These are phyloP conservation scores for Mrakia gelida DNA, from an alignment of 768 basidiomycete genomes.

Conservation along the genomic window DNA sequence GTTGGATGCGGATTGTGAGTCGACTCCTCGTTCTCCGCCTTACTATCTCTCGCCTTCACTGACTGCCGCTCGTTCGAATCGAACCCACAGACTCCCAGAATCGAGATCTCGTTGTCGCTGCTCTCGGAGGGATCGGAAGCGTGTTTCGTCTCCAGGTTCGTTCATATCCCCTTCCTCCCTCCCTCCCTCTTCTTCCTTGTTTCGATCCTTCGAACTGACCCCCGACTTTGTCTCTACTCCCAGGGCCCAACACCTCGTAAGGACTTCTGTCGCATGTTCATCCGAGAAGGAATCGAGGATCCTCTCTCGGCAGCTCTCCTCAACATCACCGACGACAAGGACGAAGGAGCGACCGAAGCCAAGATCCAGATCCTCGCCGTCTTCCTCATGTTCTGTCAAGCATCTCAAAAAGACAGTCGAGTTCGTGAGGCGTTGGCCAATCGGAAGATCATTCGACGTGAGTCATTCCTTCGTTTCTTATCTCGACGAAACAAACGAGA, in stretches of 20 bases:
- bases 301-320: conserved; percentile 84
- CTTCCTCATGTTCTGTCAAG: conserved; percentile 84
- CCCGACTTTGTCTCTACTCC: background rate
- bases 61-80: background rate
- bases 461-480: conserved; percentile 43
- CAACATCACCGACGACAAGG: conserved; percentile 64
- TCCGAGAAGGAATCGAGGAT: conserved; percentile 88
- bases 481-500: background rate
- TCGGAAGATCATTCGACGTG: conserved; percentile 80
- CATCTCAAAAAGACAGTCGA: conserved; percentile 90
- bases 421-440: conserved; percentile 89
- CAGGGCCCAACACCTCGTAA: conserved; percentile 95
- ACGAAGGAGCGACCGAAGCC: conserved; percentile 60
- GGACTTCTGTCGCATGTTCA: conserved; percentile 98
- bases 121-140: conserved; percentile 86
- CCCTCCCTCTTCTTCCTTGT: background rate
- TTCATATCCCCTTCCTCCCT: background rate
- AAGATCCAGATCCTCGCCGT: conserved; percentile 88
- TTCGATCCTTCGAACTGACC: background rate
- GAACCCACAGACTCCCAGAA: conserved; percentile 55
- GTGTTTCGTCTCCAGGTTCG: conserved; percentile 74
- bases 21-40: too few relatives aligned
- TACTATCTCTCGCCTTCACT: too few relatives aligned
- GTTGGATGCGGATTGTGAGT: conserved; percentile 84
- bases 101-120: conserved; percentile 83